Percentiles rank a stretch among this genome's conserved stretches.
These are phyloP conservation scores for Arachis monticola DNA, from an alignment of 331 rosid genomes.

Conservation along the genomic window DNA sequence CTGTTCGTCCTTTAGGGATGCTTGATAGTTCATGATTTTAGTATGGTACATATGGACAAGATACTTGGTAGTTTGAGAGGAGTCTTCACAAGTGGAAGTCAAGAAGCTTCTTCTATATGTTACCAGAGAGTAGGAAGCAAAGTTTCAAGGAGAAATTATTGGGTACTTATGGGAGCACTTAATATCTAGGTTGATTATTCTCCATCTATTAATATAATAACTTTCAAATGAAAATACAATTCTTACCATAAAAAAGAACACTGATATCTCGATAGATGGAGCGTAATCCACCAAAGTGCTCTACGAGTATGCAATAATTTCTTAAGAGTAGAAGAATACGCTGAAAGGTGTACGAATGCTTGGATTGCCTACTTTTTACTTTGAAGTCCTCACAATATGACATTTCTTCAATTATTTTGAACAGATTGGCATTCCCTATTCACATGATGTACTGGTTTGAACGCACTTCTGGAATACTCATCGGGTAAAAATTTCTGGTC, in stretches of 20 bases:
- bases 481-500: constrained; percentile 28
- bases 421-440: constrained; percentile 45
- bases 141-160: too few relatives aligned
- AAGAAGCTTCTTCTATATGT: background rate
- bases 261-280: too few relatives aligned
- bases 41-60: background rate
- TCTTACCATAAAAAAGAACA: too few relatives aligned
- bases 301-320: too few relatives aligned
- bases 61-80: constrained; percentile 5
- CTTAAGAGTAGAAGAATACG: background rate
- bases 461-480: constrained; percentile 7
- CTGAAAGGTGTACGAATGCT: background rate
- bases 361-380: constrained; percentile 11
- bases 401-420: constrained; percentile 13
- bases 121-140: background rate
- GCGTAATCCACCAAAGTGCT: too few relatives aligned
- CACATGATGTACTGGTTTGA: constrained; percentile 38
- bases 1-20: background rate
- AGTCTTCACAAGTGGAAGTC: constrained; percentile 6
- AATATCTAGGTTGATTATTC: background rate
- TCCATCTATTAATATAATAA: too few relatives aligned
- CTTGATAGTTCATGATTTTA: background rate
- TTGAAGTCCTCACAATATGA: constrained; percentile 20
- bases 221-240: too few relatives aligned
- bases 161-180: too few relatives aligned